These are phyloP conservation scores for Domatiomyces globalis DNA, from an alignment of 2,329 filamentous ascomycete genomes.

Conservation along the genomic window DNA sequence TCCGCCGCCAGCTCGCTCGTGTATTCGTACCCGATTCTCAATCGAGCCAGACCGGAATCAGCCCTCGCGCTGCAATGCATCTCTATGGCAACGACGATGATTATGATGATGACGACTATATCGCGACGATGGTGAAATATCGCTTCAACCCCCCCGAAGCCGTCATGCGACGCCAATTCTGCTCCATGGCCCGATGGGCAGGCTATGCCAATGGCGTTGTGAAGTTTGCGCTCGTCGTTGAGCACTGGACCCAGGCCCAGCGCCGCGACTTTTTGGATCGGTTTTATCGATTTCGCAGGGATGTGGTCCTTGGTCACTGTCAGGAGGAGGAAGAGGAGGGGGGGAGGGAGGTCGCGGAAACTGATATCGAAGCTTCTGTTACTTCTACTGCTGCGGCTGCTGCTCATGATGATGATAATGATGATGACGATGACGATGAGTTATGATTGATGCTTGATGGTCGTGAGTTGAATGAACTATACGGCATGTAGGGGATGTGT, in stretches of 20 bases:
- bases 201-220: conserved; percentile 56
- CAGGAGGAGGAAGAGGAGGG: not conserved
- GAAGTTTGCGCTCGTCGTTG: conserved; percentile 80
- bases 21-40: not conserved
- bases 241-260: conserved; percentile 76
- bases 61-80: not conserved
- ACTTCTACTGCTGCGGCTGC: no score
- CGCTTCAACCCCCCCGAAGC: conserved; percentile 59
- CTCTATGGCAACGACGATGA: conserved; percentile 4
- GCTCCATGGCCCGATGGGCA: conserved; percentile 69
- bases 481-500: no score
- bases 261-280: conserved; percentile 61
- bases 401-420: not conserved
- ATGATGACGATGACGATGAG: not conserved
- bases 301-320: conserved; percentile 11
- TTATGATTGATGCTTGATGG: not conserved
- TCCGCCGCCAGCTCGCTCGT: conserved; percentile 1
- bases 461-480: no score
- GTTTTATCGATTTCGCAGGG: conserved; percentile 60
- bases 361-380: not conserved
- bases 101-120: conserved; percentile 22
- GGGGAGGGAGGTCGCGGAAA: not conserved
- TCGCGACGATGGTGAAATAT: conserved; percentile 29
- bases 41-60: not conserved
- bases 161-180: conserved; percentile 71